Evolutionary conservation across 2,329 filamentous ascomycete species (phyloP).

Genomic region (Calycina herbarum): DNA sequence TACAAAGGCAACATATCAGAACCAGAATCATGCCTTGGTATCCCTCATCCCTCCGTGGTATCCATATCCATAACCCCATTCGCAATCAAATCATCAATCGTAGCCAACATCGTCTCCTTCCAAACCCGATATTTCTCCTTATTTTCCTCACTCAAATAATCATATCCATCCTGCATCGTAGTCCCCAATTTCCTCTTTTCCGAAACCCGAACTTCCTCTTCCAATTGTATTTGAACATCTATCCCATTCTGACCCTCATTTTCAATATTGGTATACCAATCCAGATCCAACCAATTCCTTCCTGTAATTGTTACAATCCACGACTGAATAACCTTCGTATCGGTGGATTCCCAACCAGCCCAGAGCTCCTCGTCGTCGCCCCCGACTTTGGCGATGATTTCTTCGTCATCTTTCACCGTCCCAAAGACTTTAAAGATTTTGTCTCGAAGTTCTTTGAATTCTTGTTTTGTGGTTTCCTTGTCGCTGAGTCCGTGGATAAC

Average conservation of each 20-base stretch:
- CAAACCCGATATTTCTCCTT: constrained; percentile 62
- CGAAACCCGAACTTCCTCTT: constrained; percentile 32
- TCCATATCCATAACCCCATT: constrained; percentile 18
- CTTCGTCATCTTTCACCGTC: constrained; percentile 41
- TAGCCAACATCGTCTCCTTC: constrained; percentile 60
- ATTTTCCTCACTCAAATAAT: constrained; percentile 66
- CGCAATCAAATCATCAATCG: constrained; percentile 48
- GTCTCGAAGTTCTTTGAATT: constrained; percentile 49
- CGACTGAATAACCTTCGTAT: constrained; percentile 56
- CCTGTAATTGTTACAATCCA: constrained; percentile 58
- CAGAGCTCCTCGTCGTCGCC: constrained; percentile 46
- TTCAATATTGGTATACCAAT: constrained; percentile 61
- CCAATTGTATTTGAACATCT: constrained; percentile 36
- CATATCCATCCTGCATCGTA: constrained; percentile 75
- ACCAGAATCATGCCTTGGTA: background rate
- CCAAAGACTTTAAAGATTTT: constrained; percentile 48
- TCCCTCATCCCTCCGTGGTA: constrained; percentile 11
- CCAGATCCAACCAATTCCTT: constrained; percentile 49
- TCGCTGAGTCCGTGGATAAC: constrained; percentile 52
- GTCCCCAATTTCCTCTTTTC: constrained; percentile 42
- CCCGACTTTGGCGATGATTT: constrained; percentile 46
- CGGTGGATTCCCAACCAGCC: constrained; percentile 53
- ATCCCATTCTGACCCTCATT: constrained; percentile 37
- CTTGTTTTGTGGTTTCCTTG: constrained; percentile 38
- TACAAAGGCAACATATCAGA: background rate